Evolutionary conservation across 441 rosid genomes (phyloP), one percentile per base, ranked within the genome.

Genomic region (Capsella rubella): DNA sequence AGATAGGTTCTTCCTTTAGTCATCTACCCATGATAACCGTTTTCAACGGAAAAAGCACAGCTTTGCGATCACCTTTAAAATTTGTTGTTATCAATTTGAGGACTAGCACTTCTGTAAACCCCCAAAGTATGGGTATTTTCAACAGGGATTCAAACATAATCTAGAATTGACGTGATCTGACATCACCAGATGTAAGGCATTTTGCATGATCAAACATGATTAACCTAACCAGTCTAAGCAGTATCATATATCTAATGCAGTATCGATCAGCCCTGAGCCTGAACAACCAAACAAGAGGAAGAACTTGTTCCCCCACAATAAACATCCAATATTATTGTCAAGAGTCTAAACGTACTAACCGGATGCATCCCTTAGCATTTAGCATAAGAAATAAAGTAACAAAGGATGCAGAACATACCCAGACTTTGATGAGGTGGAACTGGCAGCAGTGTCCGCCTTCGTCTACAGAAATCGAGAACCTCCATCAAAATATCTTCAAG

Each of bases 321-420:
- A 63, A 46, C 15, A 16, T 6, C 45, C 54, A 50, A 8, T 10
- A 9, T 21, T 8, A 62, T 28, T 54, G 29, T 31, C 12, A 31
- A 46, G 54, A 63, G 67, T 45, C 27, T n/a, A n/a, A n/a, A n/a
- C n/a, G n/a, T n/a, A n/a, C n/a, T n/a, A n/a, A n/a, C n/a, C n/a
- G n/a, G n/a, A n/a, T n/a, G n/a, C n/a, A n/a, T n/a, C 8, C 6
- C 6, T 21, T 21, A 21, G 25, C 25, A 6, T 7, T 54, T n/a
- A 28, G 31, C 29, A 54, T 31, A 54, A 42, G 32, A 6, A 49
- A 16, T 1, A 4, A 45, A 49, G 52, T 15, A 52, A 32, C 34
- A 58, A 35, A 25, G 49, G 40, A 59, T 37, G 21, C 15, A 52
- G 15, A 72, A 52, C 56, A 64, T 45, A 73, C 71, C 77, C 77